These are phyloP conservation scores for Wickerhamiella hasegawae DNA, from an alignment of 805 yeast species.

Conservation along the genomic window DNA sequence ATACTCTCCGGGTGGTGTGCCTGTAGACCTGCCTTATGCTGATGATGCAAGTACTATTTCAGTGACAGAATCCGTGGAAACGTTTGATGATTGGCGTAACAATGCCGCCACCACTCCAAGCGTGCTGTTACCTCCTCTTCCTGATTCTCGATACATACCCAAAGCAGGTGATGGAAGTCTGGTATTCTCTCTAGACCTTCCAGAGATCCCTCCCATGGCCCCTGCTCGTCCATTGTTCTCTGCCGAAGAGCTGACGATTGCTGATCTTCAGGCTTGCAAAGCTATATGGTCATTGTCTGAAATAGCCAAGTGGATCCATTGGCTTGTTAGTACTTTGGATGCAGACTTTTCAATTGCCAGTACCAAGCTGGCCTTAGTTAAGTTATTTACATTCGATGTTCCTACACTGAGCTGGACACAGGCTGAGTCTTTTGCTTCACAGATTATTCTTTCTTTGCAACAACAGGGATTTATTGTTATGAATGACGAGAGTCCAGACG, in stretches of 20 bases:
- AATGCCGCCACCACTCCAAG: too few relatives aligned
- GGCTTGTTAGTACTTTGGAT: slow-evolving; percentile 7
- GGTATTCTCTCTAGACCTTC: slow-evolving; percentile 8
- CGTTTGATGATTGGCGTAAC: too few relatives aligned
- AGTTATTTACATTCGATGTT: slow-evolving; percentile 12
- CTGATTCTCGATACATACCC: too few relatives aligned
- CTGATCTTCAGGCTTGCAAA: slow-evolving; percentile 10
- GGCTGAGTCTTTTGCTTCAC: slow-evolving; percentile 19
- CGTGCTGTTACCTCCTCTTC: too few relatives aligned
- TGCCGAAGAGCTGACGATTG: slow-evolving; percentile 14
- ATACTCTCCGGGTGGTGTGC: too few relatives aligned
- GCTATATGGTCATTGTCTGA: slow-evolving; percentile 11
- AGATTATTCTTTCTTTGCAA: slow-evolving; percentile 15
- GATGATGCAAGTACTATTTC: too few relatives aligned
- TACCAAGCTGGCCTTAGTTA: slow-evolving; percentile 9
- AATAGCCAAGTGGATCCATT: slow-evolving; percentile 11
- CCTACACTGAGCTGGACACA: slow-evolving; percentile 18
- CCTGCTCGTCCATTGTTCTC: slow-evolving; percentile 10
- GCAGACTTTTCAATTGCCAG: slow-evolving; percentile 8
- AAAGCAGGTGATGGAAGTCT: too few relatives aligned
- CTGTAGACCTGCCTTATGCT: too few relatives aligned
- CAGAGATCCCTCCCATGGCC: slow-evolving; percentile 12
- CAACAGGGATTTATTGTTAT: slow-evolving; percentile 13
- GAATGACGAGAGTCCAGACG: slow-evolving; percentile 6
- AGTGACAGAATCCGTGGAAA: too few relatives aligned